Evolutionary conservation across 2,329 filamentous ascomycete species (phyloP).

Genomic region (Dactylonectria macrodidyma): DNA sequence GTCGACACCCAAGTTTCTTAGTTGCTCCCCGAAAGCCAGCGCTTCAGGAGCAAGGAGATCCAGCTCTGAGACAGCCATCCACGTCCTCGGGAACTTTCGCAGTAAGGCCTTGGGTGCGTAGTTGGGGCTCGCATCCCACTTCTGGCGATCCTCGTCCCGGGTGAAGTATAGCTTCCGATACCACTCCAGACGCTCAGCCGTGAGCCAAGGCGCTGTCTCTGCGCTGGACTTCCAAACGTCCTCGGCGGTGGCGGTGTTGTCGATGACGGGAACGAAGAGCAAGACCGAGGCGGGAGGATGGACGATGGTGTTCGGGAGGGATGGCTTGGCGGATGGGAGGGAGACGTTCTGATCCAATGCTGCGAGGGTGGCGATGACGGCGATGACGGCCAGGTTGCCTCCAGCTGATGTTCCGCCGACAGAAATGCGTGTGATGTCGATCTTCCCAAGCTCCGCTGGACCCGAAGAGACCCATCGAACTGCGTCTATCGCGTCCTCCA

Average conservation of each 20-base stretch:
- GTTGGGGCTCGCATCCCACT: slow-evolving; percentile 53
- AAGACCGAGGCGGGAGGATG: slow-evolving; percentile 35
- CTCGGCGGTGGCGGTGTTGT: slow-evolving; percentile 51
- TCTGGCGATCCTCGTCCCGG: slow-evolving; percentile 38
- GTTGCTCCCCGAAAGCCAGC: slow-evolving; percentile 45
- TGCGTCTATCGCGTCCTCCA: slow-evolving; percentile 52
- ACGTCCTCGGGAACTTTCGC: slow-evolving; percentile 48
- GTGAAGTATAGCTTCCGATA: slow-evolving; percentile 55
- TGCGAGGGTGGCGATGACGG: slow-evolving; percentile 42
- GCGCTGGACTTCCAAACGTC: slow-evolving; percentile 45
- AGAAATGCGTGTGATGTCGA: slow-evolving; percentile 47
- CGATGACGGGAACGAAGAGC: slow-evolving; percentile 52
- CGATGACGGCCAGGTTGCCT: slow-evolving; percentile 44
- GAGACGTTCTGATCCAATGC: slow-evolving; percentile 29
- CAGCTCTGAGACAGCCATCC: slow-evolving; percentile 51
- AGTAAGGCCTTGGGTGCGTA: slow-evolving; percentile 45
- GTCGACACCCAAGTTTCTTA: slow-evolving; percentile 42
- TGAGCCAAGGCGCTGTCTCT: slow-evolving; percentile 52
- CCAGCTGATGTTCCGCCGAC: slow-evolving; percentile 52
- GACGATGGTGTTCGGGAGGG: slow-evolving; percentile 24
- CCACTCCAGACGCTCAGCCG: slow-evolving; percentile 52
- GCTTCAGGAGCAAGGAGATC: slow-evolving; percentile 54
- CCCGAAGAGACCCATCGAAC: slow-evolving; percentile 48
- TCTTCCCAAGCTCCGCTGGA: slow-evolving; percentile 38
- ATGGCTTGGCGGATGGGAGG: slow-evolving; percentile 39